Evolutionary conservation across 495 filamentous ascomycete genomes (phyloP).

Genomic region (Xylaria intraflava): DNA sequence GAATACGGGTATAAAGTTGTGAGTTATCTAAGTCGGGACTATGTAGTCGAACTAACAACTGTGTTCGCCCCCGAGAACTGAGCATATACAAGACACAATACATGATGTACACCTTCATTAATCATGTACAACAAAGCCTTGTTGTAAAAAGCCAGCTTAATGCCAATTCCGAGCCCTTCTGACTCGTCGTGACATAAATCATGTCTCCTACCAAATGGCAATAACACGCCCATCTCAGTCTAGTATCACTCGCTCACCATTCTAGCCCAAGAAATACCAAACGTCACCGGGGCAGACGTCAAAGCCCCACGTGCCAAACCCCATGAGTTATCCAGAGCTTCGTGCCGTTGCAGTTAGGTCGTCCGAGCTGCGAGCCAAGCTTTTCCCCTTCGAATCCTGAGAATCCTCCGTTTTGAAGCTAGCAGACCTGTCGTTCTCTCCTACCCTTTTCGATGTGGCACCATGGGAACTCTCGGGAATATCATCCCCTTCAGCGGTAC

Average conservation of each 20-base stretch:
- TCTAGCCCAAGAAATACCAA: neutral
- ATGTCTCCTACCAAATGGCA: too few species aligned
- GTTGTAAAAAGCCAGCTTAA: too few species aligned
- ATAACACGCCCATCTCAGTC: too few species aligned
- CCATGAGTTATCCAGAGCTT: neutral
- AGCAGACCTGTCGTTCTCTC: conserved; percentile 1
- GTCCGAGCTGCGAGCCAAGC: conserved; percentile 1
- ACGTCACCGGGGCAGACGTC: neutral
- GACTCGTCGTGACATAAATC: too few species aligned
- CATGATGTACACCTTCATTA: too few species aligned
- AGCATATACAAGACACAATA: too few species aligned
- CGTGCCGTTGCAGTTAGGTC: neutral
- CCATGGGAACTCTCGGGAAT: conserved; percentile 33
- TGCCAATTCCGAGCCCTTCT: too few species aligned
- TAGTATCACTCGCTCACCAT: neutral
- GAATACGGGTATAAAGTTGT: too few species aligned
- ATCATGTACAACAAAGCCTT: too few species aligned
- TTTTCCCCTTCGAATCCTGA: conserved; percentile 5
- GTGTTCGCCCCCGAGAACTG: too few species aligned
- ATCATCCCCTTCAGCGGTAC: conserved; percentile 21
- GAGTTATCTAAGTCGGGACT: too few species aligned
- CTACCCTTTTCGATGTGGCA: conserved; percentile 27
- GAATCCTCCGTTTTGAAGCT: neutral
- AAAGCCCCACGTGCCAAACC: neutral
- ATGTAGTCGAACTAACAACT: too few species aligned